A percentile compares a stretch with the other conserved stretches of the same genome.
Conservation (phyloP, 176 grass and related monocot genomes). For the Dendrocalamus sinicus region DNA sequence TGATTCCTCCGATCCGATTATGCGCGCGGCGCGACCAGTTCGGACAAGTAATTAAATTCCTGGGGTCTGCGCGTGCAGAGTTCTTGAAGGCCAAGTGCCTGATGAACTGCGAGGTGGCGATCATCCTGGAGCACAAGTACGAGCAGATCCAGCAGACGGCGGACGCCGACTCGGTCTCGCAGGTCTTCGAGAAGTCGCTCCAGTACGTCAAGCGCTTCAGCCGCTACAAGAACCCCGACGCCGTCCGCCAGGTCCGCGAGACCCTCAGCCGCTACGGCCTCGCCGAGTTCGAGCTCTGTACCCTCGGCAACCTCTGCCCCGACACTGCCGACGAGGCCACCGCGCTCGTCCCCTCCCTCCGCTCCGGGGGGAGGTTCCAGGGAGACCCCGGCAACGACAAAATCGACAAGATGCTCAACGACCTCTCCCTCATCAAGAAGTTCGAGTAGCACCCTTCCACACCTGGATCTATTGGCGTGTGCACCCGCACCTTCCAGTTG, state of each 20-base stretch:
- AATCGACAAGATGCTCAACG: constrained; percentile 92
- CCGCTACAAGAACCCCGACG: constrained; percentile 97
- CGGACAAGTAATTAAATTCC: background rate
- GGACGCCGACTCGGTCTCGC: constrained; percentile 51
- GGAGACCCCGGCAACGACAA: constrained; percentile 48
- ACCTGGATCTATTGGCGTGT: too few relatives aligned
- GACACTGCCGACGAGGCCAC: constrained; percentile 82
- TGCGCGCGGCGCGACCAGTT: too few relatives aligned
- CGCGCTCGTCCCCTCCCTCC: constrained; percentile 84
- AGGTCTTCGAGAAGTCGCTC: constrained; percentile 98
- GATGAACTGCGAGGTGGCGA: constrained; percentile 96
- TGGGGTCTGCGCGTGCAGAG: constrained; percentile 42
- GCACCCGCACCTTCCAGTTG: too few relatives aligned
- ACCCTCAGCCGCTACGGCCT: constrained; percentile 59
- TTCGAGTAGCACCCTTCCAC: constrained; percentile 59
- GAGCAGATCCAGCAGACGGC: constrained; percentile 95
- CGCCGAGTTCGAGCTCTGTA: constrained; percentile 77
- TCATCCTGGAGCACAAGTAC: constrained; percentile 91
- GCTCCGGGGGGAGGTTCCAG: constrained; percentile 47
- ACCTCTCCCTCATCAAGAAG: constrained; percentile 95
- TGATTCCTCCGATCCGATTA: background rate
- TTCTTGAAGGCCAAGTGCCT: constrained; percentile 94
- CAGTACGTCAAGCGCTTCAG: constrained; percentile 94
- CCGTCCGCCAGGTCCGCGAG: constrained; percentile 91
- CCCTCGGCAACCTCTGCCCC: constrained; percentile 88